A percentile compares a stretch with the other conserved stretches of the same genome.
phyloP scores from a whole-genome alignment of 1,139 yeast genomes.

The Barnettozyma hawaiiensis region DNA sequence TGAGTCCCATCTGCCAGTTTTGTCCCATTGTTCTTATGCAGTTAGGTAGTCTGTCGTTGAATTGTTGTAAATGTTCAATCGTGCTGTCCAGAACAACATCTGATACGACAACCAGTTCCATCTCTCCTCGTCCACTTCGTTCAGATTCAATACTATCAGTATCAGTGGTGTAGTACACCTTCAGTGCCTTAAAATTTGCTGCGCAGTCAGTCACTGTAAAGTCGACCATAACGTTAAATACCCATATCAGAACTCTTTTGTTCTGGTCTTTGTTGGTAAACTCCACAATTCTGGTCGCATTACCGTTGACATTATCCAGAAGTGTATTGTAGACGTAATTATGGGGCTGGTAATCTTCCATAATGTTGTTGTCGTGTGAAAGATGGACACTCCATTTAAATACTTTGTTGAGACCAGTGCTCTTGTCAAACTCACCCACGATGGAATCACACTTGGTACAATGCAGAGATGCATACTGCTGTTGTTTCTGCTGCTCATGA shows the following conservation, averaged over 20 bases:
- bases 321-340: constrained; percentile 37
- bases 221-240: constrained; percentile 46
- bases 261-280: constrained; percentile 22
- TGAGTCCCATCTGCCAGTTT: constrained; percentile 30
- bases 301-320: constrained; percentile 41
- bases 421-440: constrained; percentile 34
- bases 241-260: constrained; percentile 43
- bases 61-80: constrained; percentile 25
- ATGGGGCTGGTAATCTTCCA: constrained; percentile 32
- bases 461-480: constrained; percentile 9
- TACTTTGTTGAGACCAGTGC: constrained; percentile 33
- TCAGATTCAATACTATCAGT: constrained; percentile 22
- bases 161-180: constrained; percentile 36
- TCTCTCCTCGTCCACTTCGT: constrained; percentile 31
- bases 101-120: constrained; percentile 35
- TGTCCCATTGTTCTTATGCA: constrained; percentile 27
- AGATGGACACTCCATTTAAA: constrained; percentile 57
- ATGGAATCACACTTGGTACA: constrained; percentile 32
- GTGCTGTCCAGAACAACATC: constrained; percentile 29
- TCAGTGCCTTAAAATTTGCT: constrained; percentile 32
- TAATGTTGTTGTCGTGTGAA: constrained; percentile 12
- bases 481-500: neutral
- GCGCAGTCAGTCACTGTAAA: constrained; percentile 28
- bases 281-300: constrained; percentile 40
- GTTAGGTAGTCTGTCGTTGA: constrained; percentile 33